These are phyloP conservation scores for Collybia nuda DNA, from an alignment of 768 basidiomycete genomes.

Conservation along the genomic window DNA sequence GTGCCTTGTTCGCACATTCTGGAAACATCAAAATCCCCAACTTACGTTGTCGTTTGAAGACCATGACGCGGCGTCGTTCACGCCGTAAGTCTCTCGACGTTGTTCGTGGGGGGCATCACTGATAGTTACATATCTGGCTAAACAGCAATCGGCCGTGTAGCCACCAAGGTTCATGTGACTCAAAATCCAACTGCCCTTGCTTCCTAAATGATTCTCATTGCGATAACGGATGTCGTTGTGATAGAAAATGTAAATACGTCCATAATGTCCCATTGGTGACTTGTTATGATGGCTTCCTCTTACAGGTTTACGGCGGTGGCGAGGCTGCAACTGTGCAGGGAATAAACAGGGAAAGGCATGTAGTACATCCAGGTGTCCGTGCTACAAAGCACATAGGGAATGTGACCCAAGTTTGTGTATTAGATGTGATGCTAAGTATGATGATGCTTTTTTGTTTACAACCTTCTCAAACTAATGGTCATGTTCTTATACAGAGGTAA, in stretches of 20 bases:
- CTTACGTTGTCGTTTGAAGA: conserved; percentile 3
- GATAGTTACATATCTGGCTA: neutral
- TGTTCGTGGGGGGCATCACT: neutral
- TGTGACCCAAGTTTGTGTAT: conserved; percentile 69
- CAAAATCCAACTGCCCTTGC: conserved; percentile 46
- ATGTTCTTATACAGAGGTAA: conserved; percentile 18
- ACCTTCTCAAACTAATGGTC: neutral
- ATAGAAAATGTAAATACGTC: conserved; percentile 45
- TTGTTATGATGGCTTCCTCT: neutral
- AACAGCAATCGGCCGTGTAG: conserved; percentile 49
- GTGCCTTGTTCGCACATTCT: neutral
- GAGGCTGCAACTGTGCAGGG: conserved; percentile 53
- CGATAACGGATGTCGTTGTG: conserved; percentile 54
- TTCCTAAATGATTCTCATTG: conserved; percentile 51
- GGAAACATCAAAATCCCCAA: neutral
- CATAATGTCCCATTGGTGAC: conserved; percentile 1
- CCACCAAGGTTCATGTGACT: conserved; percentile 56
- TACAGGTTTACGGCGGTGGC: conserved; percentile 53
- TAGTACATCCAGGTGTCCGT: conserved; percentile 49
- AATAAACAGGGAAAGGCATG: conserved; percentile 25
- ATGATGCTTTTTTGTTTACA: conserved; percentile 4
- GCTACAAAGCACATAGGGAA: conserved; percentile 49
- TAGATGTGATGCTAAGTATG: conserved; percentile 50
- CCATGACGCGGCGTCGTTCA: conserved; percentile 13
- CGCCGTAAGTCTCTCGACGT: conserved; percentile 21